Conservation (phyloP, 768 basidiomycete genomes). For the Collybia nuda region DNA sequence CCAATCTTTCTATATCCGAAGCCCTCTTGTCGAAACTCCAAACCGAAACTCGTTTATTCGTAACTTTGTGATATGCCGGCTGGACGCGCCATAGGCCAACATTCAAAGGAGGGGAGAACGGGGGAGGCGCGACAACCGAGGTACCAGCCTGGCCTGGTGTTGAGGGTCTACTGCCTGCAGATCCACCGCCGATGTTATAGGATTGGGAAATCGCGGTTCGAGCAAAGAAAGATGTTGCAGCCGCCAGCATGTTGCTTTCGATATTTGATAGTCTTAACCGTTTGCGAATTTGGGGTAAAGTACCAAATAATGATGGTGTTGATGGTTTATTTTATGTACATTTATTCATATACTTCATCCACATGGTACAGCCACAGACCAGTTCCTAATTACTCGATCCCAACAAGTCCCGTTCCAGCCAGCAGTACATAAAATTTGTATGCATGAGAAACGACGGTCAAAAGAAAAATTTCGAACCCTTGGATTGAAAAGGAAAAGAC, state of each 20-base stretch:
- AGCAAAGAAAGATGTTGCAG: constrained; percentile 80
- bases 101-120: constrained; percentile 52
- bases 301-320: no score
- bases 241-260: constrained; percentile 61
- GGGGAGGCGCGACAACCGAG: constrained; percentile 32
- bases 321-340: no score
- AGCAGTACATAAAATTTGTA: not conserved
- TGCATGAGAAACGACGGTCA: not conserved
- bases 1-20: constrained; percentile 70
- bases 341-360: no score
- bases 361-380: no score
- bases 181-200: constrained; percentile 60
- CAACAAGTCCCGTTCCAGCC: not conserved
- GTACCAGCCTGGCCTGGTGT: constrained; percentile 43
- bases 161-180: constrained; percentile 42
- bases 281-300: no score
- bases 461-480: constrained; percentile 2
- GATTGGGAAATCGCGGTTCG: constrained; percentile 80
- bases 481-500: no score
- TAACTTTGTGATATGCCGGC: constrained; percentile 84
- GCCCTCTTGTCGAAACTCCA: constrained; percentile 90
- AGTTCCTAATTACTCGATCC: not conserved
- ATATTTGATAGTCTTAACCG: not conserved
- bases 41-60: constrained; percentile 85
- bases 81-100: constrained; percentile 92